Evolutionary conservation across 2,329 filamentous ascomycete genomes (phyloP), one percentile per base, ranked within the genome.

Genomic region (Amauroascus verrucosus): DNA sequence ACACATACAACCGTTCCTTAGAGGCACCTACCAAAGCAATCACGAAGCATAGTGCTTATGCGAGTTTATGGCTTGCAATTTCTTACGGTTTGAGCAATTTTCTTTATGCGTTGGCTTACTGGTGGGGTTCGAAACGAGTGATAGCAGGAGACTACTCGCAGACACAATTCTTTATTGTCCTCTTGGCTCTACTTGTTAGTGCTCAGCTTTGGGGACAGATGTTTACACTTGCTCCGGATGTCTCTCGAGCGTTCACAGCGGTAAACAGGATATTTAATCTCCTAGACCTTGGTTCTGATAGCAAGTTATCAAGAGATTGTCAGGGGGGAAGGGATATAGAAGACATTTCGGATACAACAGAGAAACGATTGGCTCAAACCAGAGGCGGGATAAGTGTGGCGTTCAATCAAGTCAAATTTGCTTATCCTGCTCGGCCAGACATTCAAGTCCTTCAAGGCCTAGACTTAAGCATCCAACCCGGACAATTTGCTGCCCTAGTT

Each of bases 91-190:
- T 72, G 1, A 78, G 81, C 18, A 85, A 84, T 61, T 75, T 86
- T 48, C 79, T 88, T 24, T 86, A 88, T 62, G 83, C 84, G 0
- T 77, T 90, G 51, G 83, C 84, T 0, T 89, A 88, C 67, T 90
- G 85, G 84, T 90, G 85, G 84, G 85, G 85, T 2, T 77, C 84
- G 0, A 83, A 80, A 60, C 80, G 82, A 57, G 86, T 89, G 55
- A 77, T 82, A 49, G 74, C 77, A 40, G 84, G 85, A 3, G 71
- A 79, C 53, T 84, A 84, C 59, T 78, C 78, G 41, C 79, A 82
- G 30, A 77, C 85, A n/a, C 69, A 80, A 49, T 89, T 88, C 70
- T 82, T 89, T 65, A 84, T 86, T 60, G 83, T 89, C 6, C 74
- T 88, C 3, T 76, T 85, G 5, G 77, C 84, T 3, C 78, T 90